Percentiles rank a stretch among this genome's conserved stretches.
Conservation (phyloP, 1,284 basidiomycete species). For the Moniliophthora roreri region DNA sequence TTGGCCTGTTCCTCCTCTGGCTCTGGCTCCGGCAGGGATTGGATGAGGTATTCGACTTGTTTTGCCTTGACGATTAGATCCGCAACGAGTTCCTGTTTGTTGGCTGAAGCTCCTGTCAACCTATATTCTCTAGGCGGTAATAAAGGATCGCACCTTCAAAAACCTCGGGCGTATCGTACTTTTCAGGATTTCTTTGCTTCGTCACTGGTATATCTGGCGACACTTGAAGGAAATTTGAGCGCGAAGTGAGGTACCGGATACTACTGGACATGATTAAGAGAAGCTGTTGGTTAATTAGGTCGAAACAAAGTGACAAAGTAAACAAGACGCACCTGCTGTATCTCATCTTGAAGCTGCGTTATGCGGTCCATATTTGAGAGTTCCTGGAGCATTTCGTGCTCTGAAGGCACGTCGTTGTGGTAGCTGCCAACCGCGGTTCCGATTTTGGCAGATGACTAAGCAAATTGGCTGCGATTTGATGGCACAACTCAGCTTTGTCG, state of each 20-base stretch:
- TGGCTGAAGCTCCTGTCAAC: conserved; percentile 44
- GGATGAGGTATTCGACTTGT: conserved; percentile 79
- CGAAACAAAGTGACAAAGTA: neutral
- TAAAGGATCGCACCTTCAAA: conserved; percentile 49
- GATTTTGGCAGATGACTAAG: too few relatives aligned
- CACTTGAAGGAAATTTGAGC: conserved; percentile 72
- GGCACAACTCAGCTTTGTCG: too few relatives aligned
- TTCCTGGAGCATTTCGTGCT: conserved; percentile 79
- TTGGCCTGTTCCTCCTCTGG: conserved; percentile 72
- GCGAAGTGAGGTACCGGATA: conserved; percentile 72
- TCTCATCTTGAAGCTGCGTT: conserved; percentile 86
- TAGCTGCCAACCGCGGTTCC: too few relatives aligned
- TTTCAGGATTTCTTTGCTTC: conserved; percentile 68
- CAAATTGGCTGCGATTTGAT: too few relatives aligned
- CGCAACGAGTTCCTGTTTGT: conserved; percentile 75
- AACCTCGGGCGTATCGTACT: conserved; percentile 66
- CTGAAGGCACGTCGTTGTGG: conserved; percentile 1
- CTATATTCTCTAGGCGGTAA: neutral
- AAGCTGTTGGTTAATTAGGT: conserved; percentile 43
- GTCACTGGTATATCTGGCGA: conserved; percentile 73
- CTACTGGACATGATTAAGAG: conserved; percentile 81
- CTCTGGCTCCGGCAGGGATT: conserved; percentile 72
- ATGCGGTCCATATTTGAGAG: conserved; percentile 86
- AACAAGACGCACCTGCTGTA: conserved; percentile 62
- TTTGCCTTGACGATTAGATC: conserved; percentile 83